Conservation (phyloP, 805 yeast species). For the Dipodascopsis uninucleata region DNA sequence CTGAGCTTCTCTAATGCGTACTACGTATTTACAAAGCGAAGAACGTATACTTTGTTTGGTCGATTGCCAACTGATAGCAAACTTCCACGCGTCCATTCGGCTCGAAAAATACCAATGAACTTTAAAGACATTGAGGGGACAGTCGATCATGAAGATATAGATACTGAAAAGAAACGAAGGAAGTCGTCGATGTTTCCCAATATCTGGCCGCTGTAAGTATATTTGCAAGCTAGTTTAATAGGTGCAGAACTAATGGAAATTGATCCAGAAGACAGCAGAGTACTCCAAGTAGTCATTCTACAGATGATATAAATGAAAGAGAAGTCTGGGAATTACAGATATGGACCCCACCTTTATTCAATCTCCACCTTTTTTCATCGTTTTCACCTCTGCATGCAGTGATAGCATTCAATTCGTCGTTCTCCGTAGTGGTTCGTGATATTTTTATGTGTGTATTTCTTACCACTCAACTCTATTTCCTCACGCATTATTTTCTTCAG, state of each 20-base stretch:
- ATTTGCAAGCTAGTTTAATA: too few species aligned
- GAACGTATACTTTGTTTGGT: slow-evolving; percentile 20
- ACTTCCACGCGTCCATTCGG: slow-evolving; percentile 3
- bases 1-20: slow-evolving; percentile 20
- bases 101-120: slow-evolving; percentile 3
- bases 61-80: slow-evolving; percentile 13
- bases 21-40: slow-evolving; percentile 14
- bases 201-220: too few species aligned
- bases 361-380: slow-evolving; percentile 47
- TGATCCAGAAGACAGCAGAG: too few species aligned
- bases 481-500: slow-evolving; percentile 45
- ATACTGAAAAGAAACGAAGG: too few species aligned
- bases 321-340: slow-evolving; percentile 51
- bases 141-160: too few species aligned
- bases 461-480: slow-evolving; percentile 39
- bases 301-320: too few species aligned
- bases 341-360: slow-evolving; percentile 66
- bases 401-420: slow-evolving; percentile 42
- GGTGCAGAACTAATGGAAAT: too few species aligned
- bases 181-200: too few species aligned
- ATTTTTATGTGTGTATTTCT: slow-evolving; percentile 37
- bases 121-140: neutral
- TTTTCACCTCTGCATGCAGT: slow-evolving; percentile 58
- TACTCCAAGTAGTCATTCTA: too few species aligned
- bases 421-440: slow-evolving; percentile 35